Evolutionary conservation across 176 grass and related monocot genomes (phyloP).

Genomic region (Elaeis guineensis): DNA sequence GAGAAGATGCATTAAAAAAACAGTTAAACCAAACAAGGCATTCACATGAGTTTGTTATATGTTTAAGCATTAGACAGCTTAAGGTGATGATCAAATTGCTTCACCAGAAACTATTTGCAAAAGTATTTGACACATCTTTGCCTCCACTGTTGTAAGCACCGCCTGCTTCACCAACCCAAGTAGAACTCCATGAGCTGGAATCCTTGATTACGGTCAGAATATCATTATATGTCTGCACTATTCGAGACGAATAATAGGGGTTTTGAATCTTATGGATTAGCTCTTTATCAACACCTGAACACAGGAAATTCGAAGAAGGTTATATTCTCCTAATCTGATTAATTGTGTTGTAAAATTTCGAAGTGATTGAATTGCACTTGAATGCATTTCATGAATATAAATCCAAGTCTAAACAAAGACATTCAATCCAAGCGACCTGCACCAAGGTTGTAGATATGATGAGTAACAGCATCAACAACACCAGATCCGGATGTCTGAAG

Average conservation of each 20-base stretch:
- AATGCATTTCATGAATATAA: too few relatives aligned
- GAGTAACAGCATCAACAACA: constrained; percentile 42
- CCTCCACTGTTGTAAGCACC: constrained; percentile 58
- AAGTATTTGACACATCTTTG: constrained; percentile 37
- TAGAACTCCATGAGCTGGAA: constrained; percentile 41
- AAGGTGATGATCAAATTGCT: not conserved
- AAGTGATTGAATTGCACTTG: too few relatives aligned
- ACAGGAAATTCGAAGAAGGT: not conserved
- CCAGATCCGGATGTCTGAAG: constrained; percentile 31
- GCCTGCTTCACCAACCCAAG: constrained; percentile 52
- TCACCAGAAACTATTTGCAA: constrained; percentile 47
- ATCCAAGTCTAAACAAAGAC: too few relatives aligned
- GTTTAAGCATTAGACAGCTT: too few relatives aligned
- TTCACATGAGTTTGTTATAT: too few relatives aligned
- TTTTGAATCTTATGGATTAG: constrained; percentile 32
- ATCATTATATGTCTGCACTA: constrained; percentile 22
- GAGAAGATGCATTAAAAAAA: too few relatives aligned
- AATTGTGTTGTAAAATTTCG: too few relatives aligned
- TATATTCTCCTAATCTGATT: too few relatives aligned
- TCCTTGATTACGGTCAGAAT: constrained; percentile 20
- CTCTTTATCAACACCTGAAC: constrained; percentile 32
- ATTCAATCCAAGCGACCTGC: constrained; percentile 14
- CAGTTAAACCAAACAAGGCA: too few relatives aligned
- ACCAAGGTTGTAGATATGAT: constrained; percentile 67
- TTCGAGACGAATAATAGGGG: constrained; percentile 26